Evolutionary conservation across 371 early-diverging fungal genomes (phyloP), one percentile per base, ranked within the genome.

Genomic region (Syncephalastrum sp.): DNA sequence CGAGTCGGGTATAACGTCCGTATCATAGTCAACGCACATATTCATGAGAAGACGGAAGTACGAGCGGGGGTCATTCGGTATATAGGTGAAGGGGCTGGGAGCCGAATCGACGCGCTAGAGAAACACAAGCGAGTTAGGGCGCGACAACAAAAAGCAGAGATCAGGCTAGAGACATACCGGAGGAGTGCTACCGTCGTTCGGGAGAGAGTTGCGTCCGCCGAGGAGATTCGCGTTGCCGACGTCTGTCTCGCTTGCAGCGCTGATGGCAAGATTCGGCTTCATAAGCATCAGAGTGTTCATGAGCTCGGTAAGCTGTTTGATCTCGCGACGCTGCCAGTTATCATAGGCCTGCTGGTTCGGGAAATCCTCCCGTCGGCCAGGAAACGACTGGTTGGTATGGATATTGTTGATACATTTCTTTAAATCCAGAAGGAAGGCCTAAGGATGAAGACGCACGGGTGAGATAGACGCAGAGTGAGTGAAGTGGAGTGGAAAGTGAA

Each of bases 21-120:
- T 64, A 44, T 82, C 82, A 47, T 77, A 68, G 38, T 85, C 85
- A 42, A 85, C 75, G 51, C 83, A 85, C 79, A 81, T 82, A 19
- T 75, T 71, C 70, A 85, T 68, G 24, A 83, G 61, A 5, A 77
- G 24, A 25, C 81, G 82, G 61, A 82, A 85, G 49, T 71, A 82
- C 1, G 80, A 70, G 27, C 81, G 73, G 0, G 85, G 85, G 61
- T 81, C 80, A 53, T 74, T 70, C 14, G 85, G 85, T 57, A 85
- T 75, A 54, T 72, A 85, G 0, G 73, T 72, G 47, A 83, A 82
- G 0, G 72, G 53, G 29, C 57, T 67, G 54, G 64, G 59, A 3
- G 42, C 43, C 12, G 49, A 57, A 1, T 59, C 58, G n/a, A 48
- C 41, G 19, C 57, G 53, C 50, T 57, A 50, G 5, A 54, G n/a